Conservation (phyloP, 495 filamentous ascomycete genomes). For the Penicillium bovifimosum region DNA sequence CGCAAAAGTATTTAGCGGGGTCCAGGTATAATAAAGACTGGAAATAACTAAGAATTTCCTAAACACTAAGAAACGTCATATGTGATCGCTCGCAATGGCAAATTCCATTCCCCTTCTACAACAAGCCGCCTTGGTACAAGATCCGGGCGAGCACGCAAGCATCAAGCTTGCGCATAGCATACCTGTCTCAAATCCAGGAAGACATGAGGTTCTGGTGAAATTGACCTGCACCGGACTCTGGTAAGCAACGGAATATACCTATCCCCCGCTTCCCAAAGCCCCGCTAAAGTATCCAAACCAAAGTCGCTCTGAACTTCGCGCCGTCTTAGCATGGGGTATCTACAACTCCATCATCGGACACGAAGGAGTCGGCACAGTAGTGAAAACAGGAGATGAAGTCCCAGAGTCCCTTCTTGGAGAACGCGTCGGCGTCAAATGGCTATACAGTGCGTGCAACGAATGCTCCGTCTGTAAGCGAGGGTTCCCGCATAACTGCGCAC, state of each 20-base stretch:
- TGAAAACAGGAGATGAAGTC: conserved; percentile 19
- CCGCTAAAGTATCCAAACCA: not conserved
- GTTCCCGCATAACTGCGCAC: conserved; percentile 24
- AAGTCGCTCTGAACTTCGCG: conserved; percentile 26
- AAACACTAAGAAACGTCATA: not conserved
- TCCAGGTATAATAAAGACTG: not conserved
- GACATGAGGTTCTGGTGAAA: conserved; percentile 20
- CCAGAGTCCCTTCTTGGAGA: conserved; percentile 18
- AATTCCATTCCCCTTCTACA: conserved; percentile 9
- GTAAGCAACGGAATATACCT: conserved; percentile 4
- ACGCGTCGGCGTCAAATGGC: conserved; percentile 38
- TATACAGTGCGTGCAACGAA: conserved; percentile 29
- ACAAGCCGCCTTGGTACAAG: conserved; percentile 16
- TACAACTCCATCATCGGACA: conserved; percentile 33
- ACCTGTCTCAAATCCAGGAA: conserved; percentile 10
- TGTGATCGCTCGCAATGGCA: not conserved
- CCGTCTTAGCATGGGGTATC: conserved; percentile 15
- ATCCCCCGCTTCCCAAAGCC: not conserved
- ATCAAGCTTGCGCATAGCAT: conserved; percentile 10
- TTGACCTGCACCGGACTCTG: conserved; percentile 21
- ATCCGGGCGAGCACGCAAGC: conserved; percentile 12
- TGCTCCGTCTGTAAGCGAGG: conserved; percentile 34
- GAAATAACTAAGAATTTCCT: not conserved
- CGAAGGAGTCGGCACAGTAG: conserved; percentile 33
- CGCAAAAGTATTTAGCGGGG: not conserved